These are phyloP conservation scores for Fusarium phyllophilum DNA, from an alignment of 2,329 filamentous ascomycete species.

Conservation along the genomic window DNA sequence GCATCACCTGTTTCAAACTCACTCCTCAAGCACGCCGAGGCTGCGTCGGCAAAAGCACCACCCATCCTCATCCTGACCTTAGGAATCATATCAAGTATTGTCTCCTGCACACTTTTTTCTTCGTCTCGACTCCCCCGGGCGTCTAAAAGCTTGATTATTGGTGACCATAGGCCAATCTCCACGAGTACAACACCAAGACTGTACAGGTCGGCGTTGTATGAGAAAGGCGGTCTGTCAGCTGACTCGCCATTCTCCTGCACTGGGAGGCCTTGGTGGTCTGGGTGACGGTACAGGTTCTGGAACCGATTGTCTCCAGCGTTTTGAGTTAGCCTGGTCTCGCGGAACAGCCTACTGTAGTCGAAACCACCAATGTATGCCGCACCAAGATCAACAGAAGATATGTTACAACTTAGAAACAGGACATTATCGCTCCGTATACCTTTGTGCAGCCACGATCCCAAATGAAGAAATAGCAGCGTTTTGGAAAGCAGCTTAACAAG, in stretches of 20 bases:
- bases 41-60: neutral
- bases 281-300: neutral
- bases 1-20: fast-evolving
- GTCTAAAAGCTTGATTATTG: fast-evolving
- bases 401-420: fast-evolving
- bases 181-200: neutral
- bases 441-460: neutral
- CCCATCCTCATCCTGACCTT: neutral
- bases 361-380: neutral
- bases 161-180: neutral
- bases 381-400: neutral
- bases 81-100: neutral
- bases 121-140: fast-evolving
- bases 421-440: neutral
- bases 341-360: neutral
- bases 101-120: fast-evolving
- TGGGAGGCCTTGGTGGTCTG: neutral
- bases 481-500: neutral
- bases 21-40: neutral
- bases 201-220: neutral
- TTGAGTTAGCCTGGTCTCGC: neutral
- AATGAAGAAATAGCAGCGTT: neutral
- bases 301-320: neutral
- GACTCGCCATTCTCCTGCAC: fast-evolving
- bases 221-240: neutral